Evolutionary conservation across 768 basidiomycete species (phyloP), one percentile per base, ranked within the genome.

Genomic region (Mycena galopus): DNA sequence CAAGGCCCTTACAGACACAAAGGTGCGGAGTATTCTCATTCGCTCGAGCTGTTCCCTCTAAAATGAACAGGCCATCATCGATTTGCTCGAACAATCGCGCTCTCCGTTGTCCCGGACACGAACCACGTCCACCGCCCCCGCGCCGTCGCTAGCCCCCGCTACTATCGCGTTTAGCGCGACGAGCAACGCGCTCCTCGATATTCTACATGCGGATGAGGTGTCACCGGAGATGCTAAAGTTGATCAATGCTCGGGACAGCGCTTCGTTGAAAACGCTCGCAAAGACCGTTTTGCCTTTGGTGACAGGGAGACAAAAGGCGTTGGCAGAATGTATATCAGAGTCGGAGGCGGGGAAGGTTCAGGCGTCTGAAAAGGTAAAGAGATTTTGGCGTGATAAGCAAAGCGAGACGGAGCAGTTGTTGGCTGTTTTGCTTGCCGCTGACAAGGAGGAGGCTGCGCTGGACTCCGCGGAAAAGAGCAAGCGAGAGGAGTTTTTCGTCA

Each of bases 51-150:
- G 42, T 16, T n/a, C 39, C 50, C 67, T 3, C n/a, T 53, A 59
- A 32, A 51, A 33, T 39, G 51, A 33, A 44, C 73, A 96, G 95
- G 83, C 87, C 32, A 92, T 96, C 73, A 86, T 93, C 61, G 90
- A 93, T 67, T 94, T 96, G 79, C 85, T 97, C 55, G 95, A 96
- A 83, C 92, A 92, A 79, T 94, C 95, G 17, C 90, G 96, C 56
- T 94, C 91, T 1, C 81, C 88, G 17, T 81, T 86, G 66, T 94
- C 93, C 11, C 88, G 85, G 53, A 92, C 93, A 5, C 88, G 91
- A 75, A 92, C 94, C 6, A 92, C 90, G 3, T 93, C 93, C 0
- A 78, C 83, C 16, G 89, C 92, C 1, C 95, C 95, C 0, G 93
- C 95, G 0, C 94, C 94, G 0, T 84, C 89, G 0, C 84, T 96